Evolutionary conservation across 1,284 basidiomycete genomes (phyloP).

Genomic region (Hortiboletus rubellus): DNA sequence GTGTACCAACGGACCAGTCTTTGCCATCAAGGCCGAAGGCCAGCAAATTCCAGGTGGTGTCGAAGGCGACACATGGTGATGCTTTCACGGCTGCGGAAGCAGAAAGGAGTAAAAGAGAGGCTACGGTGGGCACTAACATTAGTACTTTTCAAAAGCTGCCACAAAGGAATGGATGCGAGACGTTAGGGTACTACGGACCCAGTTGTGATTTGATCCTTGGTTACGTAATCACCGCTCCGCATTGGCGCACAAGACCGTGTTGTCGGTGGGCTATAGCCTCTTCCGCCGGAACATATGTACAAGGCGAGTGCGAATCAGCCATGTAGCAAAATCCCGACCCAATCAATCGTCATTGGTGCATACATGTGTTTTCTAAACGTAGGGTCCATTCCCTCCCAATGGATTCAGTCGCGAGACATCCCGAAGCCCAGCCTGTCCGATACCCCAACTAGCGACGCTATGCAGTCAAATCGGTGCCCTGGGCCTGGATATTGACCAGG

Average conservation of each 20-base stretch:
- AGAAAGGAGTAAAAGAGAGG: constrained; percentile 58
- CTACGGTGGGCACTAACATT: constrained; percentile 50
- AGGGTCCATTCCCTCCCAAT: background rate
- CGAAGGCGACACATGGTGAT: constrained; percentile 66
- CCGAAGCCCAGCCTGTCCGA: background rate
- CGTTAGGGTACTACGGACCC: background rate
- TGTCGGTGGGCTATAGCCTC: background rate
- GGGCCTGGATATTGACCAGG: constrained; percentile 17
- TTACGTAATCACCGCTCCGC: background rate
- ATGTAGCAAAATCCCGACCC: background rate
- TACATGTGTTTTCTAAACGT: background rate
- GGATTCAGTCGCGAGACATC: background rate
- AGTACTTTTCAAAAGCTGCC: constrained; percentile 1
- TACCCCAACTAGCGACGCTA: background rate
- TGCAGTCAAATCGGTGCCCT: constrained; percentile 17
- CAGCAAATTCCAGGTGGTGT: constrained; percentile 67
- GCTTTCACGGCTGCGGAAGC: constrained; percentile 43
- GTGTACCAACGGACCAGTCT: constrained; percentile 69
- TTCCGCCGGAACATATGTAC: background rate
- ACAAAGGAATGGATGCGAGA: background rate
- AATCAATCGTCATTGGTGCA: background rate
- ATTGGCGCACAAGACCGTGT: too few relatives aligned
- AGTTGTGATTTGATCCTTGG: background rate
- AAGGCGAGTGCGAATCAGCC: background rate
- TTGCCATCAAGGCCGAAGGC: constrained; percentile 74